A percentile compares a stretch with the other conserved stretches of the same genome.
phyloP scores from a whole-genome alignment of 2,329 filamentous ascomycete species.

The Stagonosporopsis chrysanthemi region DNA sequence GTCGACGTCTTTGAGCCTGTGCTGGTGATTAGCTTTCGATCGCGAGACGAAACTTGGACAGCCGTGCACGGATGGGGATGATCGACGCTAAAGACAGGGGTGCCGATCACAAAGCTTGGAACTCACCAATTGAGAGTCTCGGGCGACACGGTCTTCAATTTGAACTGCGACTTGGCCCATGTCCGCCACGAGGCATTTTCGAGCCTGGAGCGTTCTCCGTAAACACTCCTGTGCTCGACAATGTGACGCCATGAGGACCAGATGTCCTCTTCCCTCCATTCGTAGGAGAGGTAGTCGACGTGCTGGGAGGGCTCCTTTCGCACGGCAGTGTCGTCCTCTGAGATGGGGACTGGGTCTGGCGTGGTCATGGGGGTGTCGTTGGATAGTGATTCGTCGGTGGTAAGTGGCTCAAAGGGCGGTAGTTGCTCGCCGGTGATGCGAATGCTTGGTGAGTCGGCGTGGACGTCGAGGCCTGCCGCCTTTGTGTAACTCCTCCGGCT shows the following conservation, averaged over 20 bases:
- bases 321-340: conserved; percentile 81
- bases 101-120: conserved; percentile 29
- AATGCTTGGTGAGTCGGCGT: conserved; percentile 31
- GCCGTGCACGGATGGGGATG: conserved; percentile 38
- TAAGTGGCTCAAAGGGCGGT: conserved; percentile 48
- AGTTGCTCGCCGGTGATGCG: conserved; percentile 5
- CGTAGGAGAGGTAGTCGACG: conserved; percentile 93
- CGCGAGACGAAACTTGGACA: conserved; percentile 5
- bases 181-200: conserved; percentile 98
- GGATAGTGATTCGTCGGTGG: conserved; percentile 50
- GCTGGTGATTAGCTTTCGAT: conserved; percentile 40
- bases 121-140: conserved; percentile 92
- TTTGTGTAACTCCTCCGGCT: conserved; percentile 22
- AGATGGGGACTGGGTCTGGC: conserved; percentile 63
- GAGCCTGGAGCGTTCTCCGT: conserved; percentile 80
- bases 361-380: conserved; percentile 58
- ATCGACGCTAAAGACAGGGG: conserved; percentile 36
- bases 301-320: conserved; percentile 79
- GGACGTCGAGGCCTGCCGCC: conserved; percentile 19
- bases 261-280: conserved; percentile 95
- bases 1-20: conserved; percentile 94
- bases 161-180: conserved; percentile 92
- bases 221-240: conserved; percentile 77
- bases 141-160: conserved; percentile 84
- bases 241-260: conserved; percentile 98